Evolutionary conservation across 23 red algal species (phyloP).

Genomic region (Gracilaria gracilis): DNA sequence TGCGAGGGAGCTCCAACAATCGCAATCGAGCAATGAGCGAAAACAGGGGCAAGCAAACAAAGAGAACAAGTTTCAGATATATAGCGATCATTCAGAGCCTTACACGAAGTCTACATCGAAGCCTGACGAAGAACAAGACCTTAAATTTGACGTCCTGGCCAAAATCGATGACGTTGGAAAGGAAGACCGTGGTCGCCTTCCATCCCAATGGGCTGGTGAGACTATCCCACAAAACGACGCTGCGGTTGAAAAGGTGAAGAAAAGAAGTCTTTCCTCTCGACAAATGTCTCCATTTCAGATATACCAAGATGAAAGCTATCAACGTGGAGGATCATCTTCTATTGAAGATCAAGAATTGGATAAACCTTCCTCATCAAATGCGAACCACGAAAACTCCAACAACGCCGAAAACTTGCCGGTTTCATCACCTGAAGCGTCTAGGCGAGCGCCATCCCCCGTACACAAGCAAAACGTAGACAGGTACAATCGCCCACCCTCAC

Average conservation of each 20-base stretch:
- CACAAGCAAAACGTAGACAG: not conserved
- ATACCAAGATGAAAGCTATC: slow-evolving; percentile 31
- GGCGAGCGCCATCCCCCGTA: not conserved
- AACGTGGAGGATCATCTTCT: slow-evolving; percentile 1
- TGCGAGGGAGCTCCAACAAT: not conserved
- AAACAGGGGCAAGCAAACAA: not conserved
- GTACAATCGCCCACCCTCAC: slow-evolving; percentile 47
- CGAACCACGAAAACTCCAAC: not conserved
- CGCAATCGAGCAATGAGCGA: not conserved
- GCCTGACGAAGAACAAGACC: slow-evolving; percentile 1
- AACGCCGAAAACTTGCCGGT: not conserved
- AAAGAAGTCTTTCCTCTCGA: not conserved
- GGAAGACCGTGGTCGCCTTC: slow-evolving; percentile 60
- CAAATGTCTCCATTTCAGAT: not conserved
- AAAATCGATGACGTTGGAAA: slow-evolving; percentile 47
- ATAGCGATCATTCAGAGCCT: not conserved
- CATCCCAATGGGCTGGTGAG: slow-evolving; percentile 64
- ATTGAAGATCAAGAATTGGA: not conserved
- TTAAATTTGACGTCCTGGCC: slow-evolving; percentile 9
- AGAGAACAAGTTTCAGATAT: slow-evolving; percentile 48
- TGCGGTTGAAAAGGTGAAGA: slow-evolving; percentile 19
- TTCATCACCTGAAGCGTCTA: not conserved
- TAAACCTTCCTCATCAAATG: not conserved
- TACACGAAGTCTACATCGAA: not conserved
- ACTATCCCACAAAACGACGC: slow-evolving; percentile 52